Evolutionary conservation across 2,329 filamentous ascomycete species (phyloP), one percentile per base, ranked within the genome.

Genomic region (Colletotrichum sp.): DNA sequence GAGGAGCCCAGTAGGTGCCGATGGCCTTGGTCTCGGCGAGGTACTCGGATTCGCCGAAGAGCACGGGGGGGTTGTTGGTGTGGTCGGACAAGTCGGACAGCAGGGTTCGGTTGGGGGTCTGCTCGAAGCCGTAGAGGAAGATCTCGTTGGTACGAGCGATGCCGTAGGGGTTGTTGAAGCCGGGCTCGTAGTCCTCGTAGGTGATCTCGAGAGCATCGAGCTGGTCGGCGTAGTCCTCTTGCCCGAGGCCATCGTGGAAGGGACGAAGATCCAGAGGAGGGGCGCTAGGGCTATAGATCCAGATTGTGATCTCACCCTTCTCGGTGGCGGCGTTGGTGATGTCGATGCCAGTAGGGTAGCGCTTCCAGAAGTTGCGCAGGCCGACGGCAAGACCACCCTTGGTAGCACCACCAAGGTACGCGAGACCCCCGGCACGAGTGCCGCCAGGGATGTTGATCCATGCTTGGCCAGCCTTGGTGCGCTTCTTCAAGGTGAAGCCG

Each of bases 351-450:
- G 90, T 91, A 0, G 92, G 92, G 77, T 91, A 92, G 18, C 89
- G 86, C 83, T 93, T 90, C 92, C 92, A 93, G 80, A 93, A 93
- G 78, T 93, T 88, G 4, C 89, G 87, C 63, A 92, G 85, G 1
- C 90, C 90, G 7, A 93, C 81, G 2, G 89, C 91, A 2, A 93
- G 84, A 15, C 92, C 92, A n/a, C 92, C 92, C 5, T 84, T 82
- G 0, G 86, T 88, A 7, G 91, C 89, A 12, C 89, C 88, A 3
- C 92, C 92, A 1, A 93, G 86, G 77, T 93, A 93, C 0, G 88
- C 90, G 1, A 92, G 82, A 0, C 92, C 91, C 1, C 87, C 88
- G 1, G 91, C 86, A 3, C 90, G 86, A 2, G 88, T 90, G 3
- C 90, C 90, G 0, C 89, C 91, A 0, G 90, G 88, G 13, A 92